These are phyloP conservation scores for Colletotrichum limetticola DNA, from an alignment of 2,329 filamentous ascomycete genomes.

Conservation along the genomic window DNA sequence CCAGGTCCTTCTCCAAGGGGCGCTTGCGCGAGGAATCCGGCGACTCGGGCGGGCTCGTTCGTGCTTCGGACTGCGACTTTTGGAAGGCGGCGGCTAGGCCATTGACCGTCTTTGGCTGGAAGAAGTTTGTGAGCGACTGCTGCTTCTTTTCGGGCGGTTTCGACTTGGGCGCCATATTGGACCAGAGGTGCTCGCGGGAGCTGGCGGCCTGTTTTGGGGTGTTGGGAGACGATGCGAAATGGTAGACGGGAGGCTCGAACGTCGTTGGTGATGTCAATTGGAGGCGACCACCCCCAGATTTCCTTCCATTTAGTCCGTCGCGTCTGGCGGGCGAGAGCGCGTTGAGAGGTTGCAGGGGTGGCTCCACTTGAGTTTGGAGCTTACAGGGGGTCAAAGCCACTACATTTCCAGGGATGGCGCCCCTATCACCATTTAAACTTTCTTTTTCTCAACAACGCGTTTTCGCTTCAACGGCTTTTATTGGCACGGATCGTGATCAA, in stretches of 20 bases:
- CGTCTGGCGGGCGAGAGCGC: constrained; percentile 27
- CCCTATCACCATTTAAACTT: constrained; percentile 22
- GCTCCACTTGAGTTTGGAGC: not conserved
- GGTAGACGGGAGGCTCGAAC: not conserved
- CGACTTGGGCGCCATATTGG: constrained; percentile 26
- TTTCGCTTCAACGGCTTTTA: not conserved
- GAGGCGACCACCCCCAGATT: constrained; percentile 4
- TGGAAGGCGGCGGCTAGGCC: constrained; percentile 50
- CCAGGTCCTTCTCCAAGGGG: constrained; percentile 58
- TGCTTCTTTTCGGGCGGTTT: constrained; percentile 72
- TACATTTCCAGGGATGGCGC: constrained; percentile 9
- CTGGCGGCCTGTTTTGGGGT: not conserved
- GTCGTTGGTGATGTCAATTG: constrained; percentile 24
- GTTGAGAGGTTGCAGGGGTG: constrained; percentile 27
- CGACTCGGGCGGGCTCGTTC: constrained; percentile 42
- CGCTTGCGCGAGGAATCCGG: constrained; percentile 57
- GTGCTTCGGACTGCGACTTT: constrained; percentile 43
- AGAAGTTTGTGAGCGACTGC: constrained; percentile 87
- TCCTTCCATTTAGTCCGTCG: constrained; percentile 15
- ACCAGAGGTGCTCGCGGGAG: not conserved
- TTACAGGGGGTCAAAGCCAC: constrained; percentile 22
- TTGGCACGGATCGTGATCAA: not conserved
- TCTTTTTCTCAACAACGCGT: constrained; percentile 29
- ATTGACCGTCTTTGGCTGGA: constrained; percentile 71
- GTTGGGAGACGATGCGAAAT: not conserved